Evolutionary conservation across 1,284 basidiomycete species (phyloP).

Genomic region (Sanghuangporus weigelae): DNA sequence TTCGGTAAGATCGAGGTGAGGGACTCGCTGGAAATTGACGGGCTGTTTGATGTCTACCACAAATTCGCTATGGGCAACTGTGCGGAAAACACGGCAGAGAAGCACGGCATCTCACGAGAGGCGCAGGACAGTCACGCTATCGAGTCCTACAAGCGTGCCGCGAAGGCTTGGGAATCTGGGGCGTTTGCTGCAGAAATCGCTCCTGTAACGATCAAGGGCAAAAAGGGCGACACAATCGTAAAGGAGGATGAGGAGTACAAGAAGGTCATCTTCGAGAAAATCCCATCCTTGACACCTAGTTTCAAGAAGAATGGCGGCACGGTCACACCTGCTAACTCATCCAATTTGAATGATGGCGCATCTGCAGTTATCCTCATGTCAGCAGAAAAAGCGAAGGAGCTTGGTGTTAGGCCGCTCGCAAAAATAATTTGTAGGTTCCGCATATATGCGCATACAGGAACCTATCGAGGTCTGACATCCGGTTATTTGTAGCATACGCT

Average conservation of each 20-base stretch:
- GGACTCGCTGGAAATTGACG: constrained; percentile 90
- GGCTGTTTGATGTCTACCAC: constrained; percentile 95
- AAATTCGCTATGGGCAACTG: constrained; percentile 97
- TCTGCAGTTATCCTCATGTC: constrained; percentile 93
- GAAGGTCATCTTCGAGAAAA: constrained; percentile 89
- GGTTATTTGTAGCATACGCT: constrained; percentile 69
- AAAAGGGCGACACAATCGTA: constrained; percentile 89
- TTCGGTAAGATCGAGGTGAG: constrained; percentile 88
- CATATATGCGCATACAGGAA: constrained; percentile 12
- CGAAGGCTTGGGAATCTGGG: constrained; percentile 84
- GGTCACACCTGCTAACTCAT: constrained; percentile 95
- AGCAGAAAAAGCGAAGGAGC: constrained; percentile 83
- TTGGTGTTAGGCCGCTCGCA: constrained; percentile 86
- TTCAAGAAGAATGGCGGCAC: constrained; percentile 83
- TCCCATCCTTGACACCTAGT: constrained; percentile 80
- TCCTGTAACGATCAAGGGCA: constrained; percentile 90
- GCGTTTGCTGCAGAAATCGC: constrained; percentile 88
- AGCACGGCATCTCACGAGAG: constrained; percentile 81
- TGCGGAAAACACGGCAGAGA: constrained; percentile 83
- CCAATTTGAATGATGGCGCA: constrained; percentile 96
- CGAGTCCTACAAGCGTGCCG: constrained; percentile 91
- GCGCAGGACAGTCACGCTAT: constrained; percentile 88
- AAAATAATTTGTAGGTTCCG: constrained; percentile 76
- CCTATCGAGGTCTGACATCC: constrained; percentile 18
- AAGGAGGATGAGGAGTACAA: constrained; percentile 98